Evolutionary conservation across 371 early-diverging fungal species (phyloP).

Genomic region (Rhizopus microsporus): DNA sequence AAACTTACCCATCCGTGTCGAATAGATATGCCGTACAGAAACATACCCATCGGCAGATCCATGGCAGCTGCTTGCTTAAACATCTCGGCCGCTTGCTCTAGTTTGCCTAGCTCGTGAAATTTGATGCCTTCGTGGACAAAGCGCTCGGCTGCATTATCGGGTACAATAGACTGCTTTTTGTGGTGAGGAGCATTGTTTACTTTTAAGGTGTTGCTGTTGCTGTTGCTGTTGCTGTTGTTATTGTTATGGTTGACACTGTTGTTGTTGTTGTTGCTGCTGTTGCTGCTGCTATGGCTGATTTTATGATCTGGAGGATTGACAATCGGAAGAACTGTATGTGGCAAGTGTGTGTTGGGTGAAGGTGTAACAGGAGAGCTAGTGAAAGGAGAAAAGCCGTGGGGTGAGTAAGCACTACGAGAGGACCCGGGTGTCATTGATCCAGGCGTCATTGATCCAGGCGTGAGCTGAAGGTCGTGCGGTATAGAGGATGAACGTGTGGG

Average conservation of each 20-base stretch:
- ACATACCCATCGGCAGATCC: slow-evolving; percentile 72
- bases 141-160: slow-evolving; percentile 17
- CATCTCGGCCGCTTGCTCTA: slow-evolving; percentile 71
- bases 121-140: slow-evolving; percentile 55
- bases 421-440: slow-evolving; percentile 20
- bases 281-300: background rate
- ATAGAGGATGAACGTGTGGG: slow-evolving; percentile 27
- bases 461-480: slow-evolving; percentile 7
- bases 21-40: slow-evolving; percentile 80
- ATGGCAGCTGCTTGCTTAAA: slow-evolving; percentile 68
- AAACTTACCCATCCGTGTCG: slow-evolving; percentile 78
- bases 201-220: background rate
- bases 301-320: background rate
- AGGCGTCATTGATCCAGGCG: slow-evolving; percentile 15
- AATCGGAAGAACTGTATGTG: slow-evolving; percentile 13
- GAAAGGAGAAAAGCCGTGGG: slow-evolving; percentile 15
- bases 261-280: background rate
- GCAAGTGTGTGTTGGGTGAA: slow-evolving; percentile 10
- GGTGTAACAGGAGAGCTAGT: slow-evolving; percentile 20
- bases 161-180: slow-evolving; percentile 17
- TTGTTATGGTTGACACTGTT: too few relatives aligned
- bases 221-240: background rate
- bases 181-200: background rate
- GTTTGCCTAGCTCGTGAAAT: slow-evolving; percentile 70
- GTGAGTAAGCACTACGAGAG: slow-evolving; percentile 17